Percentiles rank a stretch among this genome's conserved stretches.
Conservation (phyloP, 306 rosid genomes). For the Prunus salicina region DNA sequence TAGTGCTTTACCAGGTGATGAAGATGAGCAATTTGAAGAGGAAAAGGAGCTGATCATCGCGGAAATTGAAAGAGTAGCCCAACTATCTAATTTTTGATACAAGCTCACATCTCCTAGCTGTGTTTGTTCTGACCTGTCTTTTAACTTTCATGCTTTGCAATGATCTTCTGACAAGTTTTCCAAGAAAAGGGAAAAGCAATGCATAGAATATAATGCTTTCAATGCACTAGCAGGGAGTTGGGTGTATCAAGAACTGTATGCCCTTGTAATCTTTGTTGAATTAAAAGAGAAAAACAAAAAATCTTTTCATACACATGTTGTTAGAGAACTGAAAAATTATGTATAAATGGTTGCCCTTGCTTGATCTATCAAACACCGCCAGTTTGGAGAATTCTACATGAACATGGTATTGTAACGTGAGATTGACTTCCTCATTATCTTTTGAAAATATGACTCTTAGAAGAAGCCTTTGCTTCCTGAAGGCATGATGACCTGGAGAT, state of each 20-base stretch:
- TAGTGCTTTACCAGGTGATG: constrained; percentile 61
- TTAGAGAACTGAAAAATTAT: neutral
- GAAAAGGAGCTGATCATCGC: constrained; percentile 83
- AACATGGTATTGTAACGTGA: neutral
- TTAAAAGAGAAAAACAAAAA: neutral
- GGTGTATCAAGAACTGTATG: constrained; percentile 3
- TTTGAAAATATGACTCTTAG: neutral
- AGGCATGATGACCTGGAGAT: neutral
- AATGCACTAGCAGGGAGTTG: constrained; percentile 1
- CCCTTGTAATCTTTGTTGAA: constrained; percentile 12
- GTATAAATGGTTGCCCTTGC: neutral
- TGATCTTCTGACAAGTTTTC: constrained; percentile 17
- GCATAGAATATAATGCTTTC: neutral
- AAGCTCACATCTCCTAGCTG: constrained; percentile 23
- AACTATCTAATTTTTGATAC: constrained; percentile 17
- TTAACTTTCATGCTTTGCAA: constrained; percentile 20
- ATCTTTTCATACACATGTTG: neutral
- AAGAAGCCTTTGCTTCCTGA: neutral
- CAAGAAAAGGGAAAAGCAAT: neutral
- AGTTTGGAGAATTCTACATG: neutral
- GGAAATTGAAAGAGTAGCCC: constrained; percentile 60
- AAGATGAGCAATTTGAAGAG: constrained; percentile 94
- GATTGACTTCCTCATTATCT: neutral
- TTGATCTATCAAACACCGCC: neutral
- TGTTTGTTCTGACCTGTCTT: constrained; percentile 18